Base-by-base conservation (phyloP, 768 basidiomycete species). In the Suillus spraguei region DNA sequence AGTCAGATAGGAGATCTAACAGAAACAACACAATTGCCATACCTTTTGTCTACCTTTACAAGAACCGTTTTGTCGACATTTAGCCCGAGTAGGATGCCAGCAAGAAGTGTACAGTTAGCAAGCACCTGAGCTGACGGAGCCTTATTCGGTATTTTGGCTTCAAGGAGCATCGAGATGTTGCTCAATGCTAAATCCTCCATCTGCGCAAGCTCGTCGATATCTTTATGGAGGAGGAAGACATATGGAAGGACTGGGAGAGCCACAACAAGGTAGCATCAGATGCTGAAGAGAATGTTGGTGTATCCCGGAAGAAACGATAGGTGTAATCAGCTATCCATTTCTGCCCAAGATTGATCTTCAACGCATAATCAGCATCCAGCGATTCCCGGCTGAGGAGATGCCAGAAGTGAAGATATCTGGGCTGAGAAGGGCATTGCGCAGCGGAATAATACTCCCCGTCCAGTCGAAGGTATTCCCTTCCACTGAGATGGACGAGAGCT, bases 41-140 rank as follows among this genome's bases (percentile, higher is more conserved):
- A 64, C 64, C 64, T 65, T 53, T 65, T 65, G 33, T 65, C 64
- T 16, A 64, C 62, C 44, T 59, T 59, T 10, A 64, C 55, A 7
- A 64, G 35, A 5, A 64, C 63, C 28, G 20, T 64, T 28, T 50
- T 47, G 24, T 65, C 64, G 32, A 64, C 62, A 28, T 55, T 33
- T 44, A 41, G 38, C 20, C 63, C 64, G 3, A 65, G 53, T 3
- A 65, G 39, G 28, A 65, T 38, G 28, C 53, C 56, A 35, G 62
- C 64, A 36, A 63, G 35, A 55, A 65, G 49, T 22, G 63, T 46
- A 33, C 64, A 65, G 49, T 65, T 60, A 13, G 64, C 64, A 20
- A 65, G 58, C 28, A 64, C 56, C 28, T 58, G 56, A 58, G 56
- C 24, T 28, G 56, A 58, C 28, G 56, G 56, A 5, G 39, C 39